A percentile compares a stretch with the other conserved stretches of the same genome.
Evolutionary conservation across 768 basidiomycete genomes (phyloP).

Genomic region (Lyophyllum semitale): DNA sequence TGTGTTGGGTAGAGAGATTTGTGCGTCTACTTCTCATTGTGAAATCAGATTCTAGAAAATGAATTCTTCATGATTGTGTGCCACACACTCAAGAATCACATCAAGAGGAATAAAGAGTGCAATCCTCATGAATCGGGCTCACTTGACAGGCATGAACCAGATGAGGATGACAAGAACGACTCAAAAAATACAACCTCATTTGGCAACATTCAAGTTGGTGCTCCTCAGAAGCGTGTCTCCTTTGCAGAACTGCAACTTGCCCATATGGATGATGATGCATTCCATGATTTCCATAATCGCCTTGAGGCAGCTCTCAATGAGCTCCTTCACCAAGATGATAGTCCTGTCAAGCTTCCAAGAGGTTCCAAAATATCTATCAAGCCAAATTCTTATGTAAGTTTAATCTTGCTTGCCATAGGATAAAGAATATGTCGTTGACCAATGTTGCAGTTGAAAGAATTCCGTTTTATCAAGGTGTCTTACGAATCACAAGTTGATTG

Average conservation of each 20-base stretch:
- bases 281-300: neutral
- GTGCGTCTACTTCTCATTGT: neutral
- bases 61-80: too few species aligned
- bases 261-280: neutral
- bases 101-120: too few species aligned
- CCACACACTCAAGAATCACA: too few species aligned
- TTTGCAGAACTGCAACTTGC: neutral
- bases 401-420: too few species aligned
- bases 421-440: too few species aligned
- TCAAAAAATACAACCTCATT: neutral
- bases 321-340: neutral
- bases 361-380: neutral
- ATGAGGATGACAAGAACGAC: neutral
- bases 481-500: slow-evolving; percentile 22
- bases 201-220: neutral
- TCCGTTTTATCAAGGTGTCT: slow-evolving; percentile 18
- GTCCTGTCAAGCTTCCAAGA: neutral
- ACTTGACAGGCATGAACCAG: too few species aligned
- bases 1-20: too few species aligned
- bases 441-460: neutral
- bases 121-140: too few species aligned
- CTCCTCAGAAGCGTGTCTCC: neutral
- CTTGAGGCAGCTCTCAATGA: neutral
- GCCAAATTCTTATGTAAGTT: neutral
- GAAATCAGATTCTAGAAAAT: too few species aligned